A percentile compares a stretch with the other conserved stretches of the same genome.
These are phyloP conservation scores for Papiliotrema fonsecae DNA, from an alignment of 1,284 basidiomycete species.

Conservation along the genomic window DNA sequence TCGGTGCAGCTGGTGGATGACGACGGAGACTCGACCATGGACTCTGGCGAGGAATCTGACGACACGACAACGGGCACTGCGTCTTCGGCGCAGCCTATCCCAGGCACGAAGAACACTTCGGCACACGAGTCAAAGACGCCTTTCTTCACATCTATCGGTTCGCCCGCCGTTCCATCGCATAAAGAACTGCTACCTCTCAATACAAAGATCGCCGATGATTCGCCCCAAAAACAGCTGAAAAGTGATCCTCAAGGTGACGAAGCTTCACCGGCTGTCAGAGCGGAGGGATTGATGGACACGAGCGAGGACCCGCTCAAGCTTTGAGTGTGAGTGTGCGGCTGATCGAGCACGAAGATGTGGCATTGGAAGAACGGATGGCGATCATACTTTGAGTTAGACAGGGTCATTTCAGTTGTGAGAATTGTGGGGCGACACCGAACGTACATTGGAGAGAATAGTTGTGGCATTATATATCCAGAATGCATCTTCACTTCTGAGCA, in stretches of 20 bases:
- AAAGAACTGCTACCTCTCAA: slow-evolving; percentile 21
- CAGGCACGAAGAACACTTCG: slow-evolving; percentile 5
- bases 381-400: too few relatives aligned
- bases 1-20: slow-evolving; percentile 44
- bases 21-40: slow-evolving; percentile 54
- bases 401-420: too few relatives aligned
- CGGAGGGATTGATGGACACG: slow-evolving; percentile 66
- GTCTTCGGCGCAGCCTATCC: not conserved
- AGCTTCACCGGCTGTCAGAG: slow-evolving; percentile 56
- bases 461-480: too few relatives aligned
- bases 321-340: too few relatives aligned
- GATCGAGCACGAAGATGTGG: too few relatives aligned
- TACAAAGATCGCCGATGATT: slow-evolving; percentile 6
- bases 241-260: slow-evolving; percentile 59
- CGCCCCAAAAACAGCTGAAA: slow-evolving; percentile 51
- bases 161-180: slow-evolving; percentile 36
- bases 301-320: slow-evolving; percentile 64
- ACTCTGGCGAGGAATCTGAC: slow-evolving; percentile 55
- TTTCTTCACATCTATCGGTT: slow-evolving; percentile 39
- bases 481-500: too few relatives aligned
- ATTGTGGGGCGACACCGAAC: too few relatives aligned
- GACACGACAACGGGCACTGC: slow-evolving; percentile 56
- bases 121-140: slow-evolving; percentile 27
- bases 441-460: too few relatives aligned
- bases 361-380: too few relatives aligned